These are phyloP conservation scores for Yamadazyma triangularis DNA, from an alignment of 1,139 yeast genomes.

Conservation along the genomic window DNA sequence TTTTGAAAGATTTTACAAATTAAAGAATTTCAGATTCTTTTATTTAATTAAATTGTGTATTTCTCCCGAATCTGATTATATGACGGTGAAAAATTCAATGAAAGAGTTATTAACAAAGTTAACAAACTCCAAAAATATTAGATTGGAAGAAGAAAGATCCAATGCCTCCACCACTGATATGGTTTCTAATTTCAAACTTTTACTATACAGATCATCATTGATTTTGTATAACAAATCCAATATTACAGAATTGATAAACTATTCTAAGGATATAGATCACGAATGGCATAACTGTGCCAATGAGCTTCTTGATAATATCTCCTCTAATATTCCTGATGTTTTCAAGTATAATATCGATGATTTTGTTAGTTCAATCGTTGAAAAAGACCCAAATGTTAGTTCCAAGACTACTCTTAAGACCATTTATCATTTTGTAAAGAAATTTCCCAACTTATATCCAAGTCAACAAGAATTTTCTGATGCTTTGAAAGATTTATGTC, in stretches of 20 bases:
- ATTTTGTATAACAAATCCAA: conserved; percentile 64
- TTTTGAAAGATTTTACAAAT: conserved; percentile 45
- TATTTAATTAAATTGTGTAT: conserved; percentile 53
- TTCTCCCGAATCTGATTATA: conserved; percentile 56
- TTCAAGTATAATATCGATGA: conserved; percentile 56
- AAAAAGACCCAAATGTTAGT: conserved; percentile 11
- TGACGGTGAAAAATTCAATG: conserved; percentile 54
- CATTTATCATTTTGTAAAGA: conserved; percentile 53
- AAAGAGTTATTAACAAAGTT: conserved; percentile 57
- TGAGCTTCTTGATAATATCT: conserved; percentile 54
- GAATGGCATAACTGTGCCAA: conserved; percentile 38
- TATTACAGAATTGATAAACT: conserved; percentile 48
- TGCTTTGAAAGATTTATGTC: conserved; percentile 40
- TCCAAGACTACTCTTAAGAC: conserved; percentile 46
- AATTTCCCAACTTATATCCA: conserved; percentile 40
- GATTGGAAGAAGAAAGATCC: conserved; percentile 31
- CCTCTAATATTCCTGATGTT: conserved; percentile 59
- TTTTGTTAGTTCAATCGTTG: conserved; percentile 39
- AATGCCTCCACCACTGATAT: conserved; percentile 46
- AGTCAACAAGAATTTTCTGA: conserved; percentile 32
- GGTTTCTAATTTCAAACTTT: conserved; percentile 46
- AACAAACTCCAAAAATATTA: conserved; percentile 46
- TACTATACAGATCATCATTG: conserved; percentile 60
- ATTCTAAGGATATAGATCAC: conserved; percentile 33
- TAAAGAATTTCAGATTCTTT: conserved; percentile 55